Evolutionary conservation across 306 rosid species (phyloP).

Genomic region (Coriaria nepalensis): DNA sequence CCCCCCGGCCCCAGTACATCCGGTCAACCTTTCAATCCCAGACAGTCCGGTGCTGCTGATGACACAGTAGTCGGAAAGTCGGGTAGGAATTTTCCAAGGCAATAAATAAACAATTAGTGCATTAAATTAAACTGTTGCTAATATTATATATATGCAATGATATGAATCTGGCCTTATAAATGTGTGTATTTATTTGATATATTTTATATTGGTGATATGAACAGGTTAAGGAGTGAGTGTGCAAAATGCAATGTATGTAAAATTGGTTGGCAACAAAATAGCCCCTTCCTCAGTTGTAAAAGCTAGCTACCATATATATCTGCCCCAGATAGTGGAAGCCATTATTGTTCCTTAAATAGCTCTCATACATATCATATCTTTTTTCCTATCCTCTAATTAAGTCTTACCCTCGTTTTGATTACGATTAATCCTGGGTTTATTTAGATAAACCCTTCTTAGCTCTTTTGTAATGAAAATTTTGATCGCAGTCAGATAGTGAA

Average conservation of each 20-base stretch:
- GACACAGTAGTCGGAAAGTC: constrained; percentile 28
- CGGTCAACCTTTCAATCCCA: constrained; percentile 24
- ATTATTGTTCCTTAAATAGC: constrained; percentile 5
- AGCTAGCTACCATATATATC: too few relatives aligned
- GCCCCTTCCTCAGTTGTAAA: constrained; percentile 15
- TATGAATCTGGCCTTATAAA: too few relatives aligned
- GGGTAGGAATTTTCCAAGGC: constrained; percentile 13
- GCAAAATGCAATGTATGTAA: constrained; percentile 5
- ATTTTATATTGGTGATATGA: constrained; percentile 16
- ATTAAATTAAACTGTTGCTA: not conserved
- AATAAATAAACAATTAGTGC: not conserved
- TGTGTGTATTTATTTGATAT: constrained; percentile 7
- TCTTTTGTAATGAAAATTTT: too few relatives aligned
- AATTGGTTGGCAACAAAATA: constrained; percentile 12
- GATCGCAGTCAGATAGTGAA: too few relatives aligned
- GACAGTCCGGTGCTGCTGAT: constrained; percentile 23
- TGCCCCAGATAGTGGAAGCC: constrained; percentile 11
- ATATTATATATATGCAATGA: too few relatives aligned
- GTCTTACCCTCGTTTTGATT: too few relatives aligned
- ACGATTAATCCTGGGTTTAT: too few relatives aligned
- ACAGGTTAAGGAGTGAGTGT: constrained; percentile 25
- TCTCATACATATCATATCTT: constrained; percentile 15
- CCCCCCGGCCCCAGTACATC: constrained; percentile 22
- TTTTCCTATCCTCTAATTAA: not conserved
- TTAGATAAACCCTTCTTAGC: too few relatives aligned